Base-by-base conservation (phyloP, 257 asterid genomes). In the Scutellaria galericulata region DNA sequence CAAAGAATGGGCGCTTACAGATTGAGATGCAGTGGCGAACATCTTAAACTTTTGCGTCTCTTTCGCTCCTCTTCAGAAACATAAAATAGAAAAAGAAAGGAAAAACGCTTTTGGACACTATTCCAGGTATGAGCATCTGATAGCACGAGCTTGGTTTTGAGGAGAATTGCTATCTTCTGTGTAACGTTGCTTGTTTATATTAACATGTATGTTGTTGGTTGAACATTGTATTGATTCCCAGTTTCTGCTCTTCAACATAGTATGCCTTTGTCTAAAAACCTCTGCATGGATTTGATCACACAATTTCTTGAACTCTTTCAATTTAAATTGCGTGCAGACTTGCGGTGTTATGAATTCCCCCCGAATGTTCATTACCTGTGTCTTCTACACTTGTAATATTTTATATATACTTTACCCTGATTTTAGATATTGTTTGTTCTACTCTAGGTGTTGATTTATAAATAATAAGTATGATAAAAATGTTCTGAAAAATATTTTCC, bases 21-120 rank as follows among this genome's bases (percentile, higher is more conserved):
- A 75, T 87, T 18, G 88, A 87, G 90, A 77, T 87, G 78, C 88
- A 83, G 72, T 87, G 93, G 90, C 84, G 78, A 68, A 85, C 90
- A 41, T 82, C 86, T 82, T 85, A 76, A 68, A 46, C 50, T 64
- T 35, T 24, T 22, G 47, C 24, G 15, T 56, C 47, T 63, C 64
- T 41, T 50, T 24, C 9, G n/a, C 40, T 62, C 15, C 20, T 40
- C 66, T 14, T 7, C 52, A 22, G 67, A 58, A 66, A 54, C 56
- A 50, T 35, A 24, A 39, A 53, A 52, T 9, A 52, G 42, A 60
- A 48, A 18, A 20, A 11, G 14, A 3, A 5, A 22, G 45, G 15
- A 35, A 57, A 27, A 40, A 27, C 37, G n/a, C n/a, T 12, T 65
- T 55, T 20, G 45, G 44, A 61, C 69, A 31, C 45, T n/a, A 35